Evolutionary conservation across 176 grass and related monocot species (phyloP).

Genomic region (Cenchrus purpureus): DNA sequence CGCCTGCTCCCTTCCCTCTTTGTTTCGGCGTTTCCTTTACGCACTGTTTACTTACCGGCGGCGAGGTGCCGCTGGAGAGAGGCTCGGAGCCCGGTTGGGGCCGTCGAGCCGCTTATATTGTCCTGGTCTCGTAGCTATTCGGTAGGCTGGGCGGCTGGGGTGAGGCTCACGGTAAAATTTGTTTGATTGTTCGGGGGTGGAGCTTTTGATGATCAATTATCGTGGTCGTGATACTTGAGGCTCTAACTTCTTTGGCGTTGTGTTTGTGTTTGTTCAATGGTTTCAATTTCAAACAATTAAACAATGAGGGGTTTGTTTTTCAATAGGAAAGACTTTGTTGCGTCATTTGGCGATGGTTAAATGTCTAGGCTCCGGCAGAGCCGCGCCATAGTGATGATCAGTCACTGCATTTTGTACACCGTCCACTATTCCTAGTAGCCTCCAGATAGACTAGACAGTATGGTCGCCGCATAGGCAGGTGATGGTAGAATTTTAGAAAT

Average conservation of each 20-base stretch:
- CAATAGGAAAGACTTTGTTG: not conserved
- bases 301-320: not conserved
- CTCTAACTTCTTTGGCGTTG: not conserved
- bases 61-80: not conserved
- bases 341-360: not conserved
- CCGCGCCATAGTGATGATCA: not conserved
- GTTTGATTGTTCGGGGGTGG: not conserved
- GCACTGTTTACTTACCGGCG: not conserved
- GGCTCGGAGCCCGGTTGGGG: not conserved
- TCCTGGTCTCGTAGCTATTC: not conserved
- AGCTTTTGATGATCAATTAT: constrained; percentile 16
- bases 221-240: not conserved
- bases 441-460: not conserved
- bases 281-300: not conserved
- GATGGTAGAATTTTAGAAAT: not conserved
- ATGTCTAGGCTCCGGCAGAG: not conserved
- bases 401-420: not conserved
- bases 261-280: constrained; percentile 2
- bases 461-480: not conserved
- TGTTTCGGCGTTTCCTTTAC: not conserved
- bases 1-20: not conserved
- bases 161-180: not conserved
- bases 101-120: not conserved
- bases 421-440: not conserved
- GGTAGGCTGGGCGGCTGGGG: not conserved